Percentiles rank a stretch among this genome's conserved stretches.
Evolutionary conservation across 352 stramenopile species (phyloP).

Genomic region (Aphanomyces cochlioides): DNA sequence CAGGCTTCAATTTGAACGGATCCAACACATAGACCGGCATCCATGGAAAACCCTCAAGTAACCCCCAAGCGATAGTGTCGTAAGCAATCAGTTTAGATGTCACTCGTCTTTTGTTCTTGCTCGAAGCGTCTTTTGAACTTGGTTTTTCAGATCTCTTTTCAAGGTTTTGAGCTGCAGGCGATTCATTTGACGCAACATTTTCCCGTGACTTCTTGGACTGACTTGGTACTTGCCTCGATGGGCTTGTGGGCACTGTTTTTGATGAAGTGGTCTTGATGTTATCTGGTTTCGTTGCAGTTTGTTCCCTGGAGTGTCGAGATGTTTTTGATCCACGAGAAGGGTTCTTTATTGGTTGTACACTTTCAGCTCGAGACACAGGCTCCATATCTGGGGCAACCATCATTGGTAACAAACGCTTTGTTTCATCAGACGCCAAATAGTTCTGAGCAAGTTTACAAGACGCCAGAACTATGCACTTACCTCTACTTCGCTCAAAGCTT

Average conservation of each 20-base stretch:
- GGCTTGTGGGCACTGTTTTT: neutral
- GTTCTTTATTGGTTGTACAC: too few relatives aligned
- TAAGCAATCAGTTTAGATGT: constrained; percentile 3
- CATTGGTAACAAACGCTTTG: neutral
- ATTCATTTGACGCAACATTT: neutral
- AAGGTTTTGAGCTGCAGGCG: neutral
- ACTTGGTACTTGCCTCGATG: neutral
- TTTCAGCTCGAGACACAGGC: neutral
- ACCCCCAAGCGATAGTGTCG: constrained; percentile 2
- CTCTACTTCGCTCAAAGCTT: neutral
- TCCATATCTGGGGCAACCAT: constrained; percentile 2
- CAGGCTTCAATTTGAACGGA: constrained; percentile 2
- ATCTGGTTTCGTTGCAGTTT: neutral
- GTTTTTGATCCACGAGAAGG: too few relatives aligned
- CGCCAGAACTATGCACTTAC: neutral
- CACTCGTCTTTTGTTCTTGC: neutral
- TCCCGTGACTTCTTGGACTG: neutral
- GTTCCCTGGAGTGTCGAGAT: neutral
- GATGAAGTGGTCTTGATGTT: neutral
- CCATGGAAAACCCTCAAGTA: constrained; percentile 13
- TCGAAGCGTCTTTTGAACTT: neutral
- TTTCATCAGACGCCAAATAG: neutral
- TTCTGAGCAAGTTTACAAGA: neutral
- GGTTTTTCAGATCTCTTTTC: constrained; percentile 8
- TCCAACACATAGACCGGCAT: constrained; percentile 11